phyloP scores from a whole-genome alignment of 2,329 filamentous ascomycete species.

The Leptographium galeiforme region DNA sequence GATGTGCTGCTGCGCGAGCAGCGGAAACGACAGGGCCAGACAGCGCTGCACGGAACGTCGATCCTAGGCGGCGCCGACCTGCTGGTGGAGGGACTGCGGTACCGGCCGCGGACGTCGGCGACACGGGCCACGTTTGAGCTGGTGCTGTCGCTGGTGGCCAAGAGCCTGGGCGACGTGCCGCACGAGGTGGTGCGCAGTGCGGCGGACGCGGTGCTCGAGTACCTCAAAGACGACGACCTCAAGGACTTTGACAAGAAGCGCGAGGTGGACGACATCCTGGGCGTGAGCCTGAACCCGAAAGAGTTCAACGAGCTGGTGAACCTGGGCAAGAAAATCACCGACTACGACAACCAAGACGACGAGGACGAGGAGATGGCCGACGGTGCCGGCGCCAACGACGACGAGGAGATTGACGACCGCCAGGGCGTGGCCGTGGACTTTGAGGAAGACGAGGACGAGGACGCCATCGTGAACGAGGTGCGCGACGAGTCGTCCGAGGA shows the following conservation, averaged over 20 bases:
- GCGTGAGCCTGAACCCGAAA: slow-evolving; percentile 68
- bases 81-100: slow-evolving; percentile 79
- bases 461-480: slow-evolving; percentile 68
- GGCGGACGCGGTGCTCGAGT: slow-evolving; percentile 81
- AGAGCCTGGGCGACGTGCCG: slow-evolving; percentile 80
- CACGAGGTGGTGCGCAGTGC: slow-evolving; percentile 87
- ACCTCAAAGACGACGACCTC: slow-evolving; percentile 84
- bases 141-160: slow-evolving; percentile 81
- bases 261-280: slow-evolving; percentile 86
- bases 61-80: slow-evolving; percentile 68
- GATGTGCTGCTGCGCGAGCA: slow-evolving; percentile 76
- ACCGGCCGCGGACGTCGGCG: slow-evolving; percentile 79
- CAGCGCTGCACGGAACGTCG: slow-evolving; percentile 54
- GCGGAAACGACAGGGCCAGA: slow-evolving; percentile 72
- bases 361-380: slow-evolving; percentile 75
- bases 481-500: slow-evolving; percentile 77
- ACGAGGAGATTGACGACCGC: slow-evolving; percentile 76
- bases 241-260: slow-evolving; percentile 99
- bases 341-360: slow-evolving; percentile 93
- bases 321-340: slow-evolving; percentile 95
- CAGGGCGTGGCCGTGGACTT: slow-evolving; percentile 97
- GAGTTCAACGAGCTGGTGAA: slow-evolving; percentile 97
- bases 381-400: slow-evolving; percentile 40
- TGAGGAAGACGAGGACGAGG: slow-evolving; percentile 78
- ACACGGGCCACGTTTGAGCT: slow-evolving; percentile 90